A percentile compares a stretch with the other conserved stretches of the same genome.
These are phyloP conservation scores for Mangifera indica DNA, from an alignment of 345 rosid genomes.

Conservation along the genomic window DNA sequence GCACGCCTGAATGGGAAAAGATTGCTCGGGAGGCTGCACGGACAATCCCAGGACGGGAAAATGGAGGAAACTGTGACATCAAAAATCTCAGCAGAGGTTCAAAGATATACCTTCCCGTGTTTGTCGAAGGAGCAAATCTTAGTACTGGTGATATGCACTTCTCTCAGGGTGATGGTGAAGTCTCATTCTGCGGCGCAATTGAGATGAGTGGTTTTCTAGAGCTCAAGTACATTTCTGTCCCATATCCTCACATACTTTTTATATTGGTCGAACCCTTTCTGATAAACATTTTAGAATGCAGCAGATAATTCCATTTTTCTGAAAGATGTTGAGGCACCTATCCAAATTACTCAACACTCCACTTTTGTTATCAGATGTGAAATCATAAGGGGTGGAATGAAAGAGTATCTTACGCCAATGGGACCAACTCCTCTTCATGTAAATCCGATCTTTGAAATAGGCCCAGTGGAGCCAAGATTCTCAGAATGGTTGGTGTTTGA, in stretches of 20 bases:
- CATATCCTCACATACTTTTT: neutral
- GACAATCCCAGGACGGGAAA: constrained; percentile 90
- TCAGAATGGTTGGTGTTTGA: constrained; percentile 95
- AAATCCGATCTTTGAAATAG: constrained; percentile 88
- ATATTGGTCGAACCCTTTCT: no score
- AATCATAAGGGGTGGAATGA: constrained; percentile 80
- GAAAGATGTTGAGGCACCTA: no score
- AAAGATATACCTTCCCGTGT: constrained; percentile 80
- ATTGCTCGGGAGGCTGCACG: constrained; percentile 75
- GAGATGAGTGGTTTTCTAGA: constrained; percentile 92
- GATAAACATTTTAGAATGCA: neutral
- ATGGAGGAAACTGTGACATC: constrained; percentile 95
- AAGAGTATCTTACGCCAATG: constrained; percentile 95
- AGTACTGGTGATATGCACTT: constrained; percentile 97
- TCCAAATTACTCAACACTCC: no score
- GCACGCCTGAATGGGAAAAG: constrained; percentile 76
- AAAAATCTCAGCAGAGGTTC: constrained; percentile 89
- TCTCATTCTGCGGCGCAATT: constrained; percentile 91
- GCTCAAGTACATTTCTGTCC: constrained; percentile 54
- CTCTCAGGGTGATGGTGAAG: constrained; percentile 96
- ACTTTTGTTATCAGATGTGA: constrained; percentile 52
- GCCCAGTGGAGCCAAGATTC: constrained; percentile 91
- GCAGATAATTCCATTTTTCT: neutral
- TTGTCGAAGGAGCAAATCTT: constrained; percentile 84
- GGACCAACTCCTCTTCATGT: constrained; percentile 90